Percentiles rank a stretch among this genome's conserved stretches.
phyloP scores from a whole-genome alignment of 352 stramenopile genomes.

The Phytopythium ostracodes region DNA sequence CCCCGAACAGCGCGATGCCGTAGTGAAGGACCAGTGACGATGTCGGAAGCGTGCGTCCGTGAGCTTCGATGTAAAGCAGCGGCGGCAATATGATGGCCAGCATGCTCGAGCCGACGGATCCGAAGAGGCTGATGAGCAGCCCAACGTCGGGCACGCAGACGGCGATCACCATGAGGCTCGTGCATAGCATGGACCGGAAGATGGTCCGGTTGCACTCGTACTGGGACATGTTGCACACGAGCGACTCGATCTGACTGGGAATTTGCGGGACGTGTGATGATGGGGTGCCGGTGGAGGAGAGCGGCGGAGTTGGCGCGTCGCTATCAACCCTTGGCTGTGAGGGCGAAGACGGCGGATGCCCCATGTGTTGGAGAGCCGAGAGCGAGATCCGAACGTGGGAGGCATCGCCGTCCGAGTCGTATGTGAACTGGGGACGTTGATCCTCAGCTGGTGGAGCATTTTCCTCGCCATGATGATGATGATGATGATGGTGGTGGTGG shows the following conservation, averaged over 20 bases:
- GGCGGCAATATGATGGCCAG: constrained; percentile 74
- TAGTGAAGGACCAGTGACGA: constrained; percentile 39
- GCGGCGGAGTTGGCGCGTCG: background rate
- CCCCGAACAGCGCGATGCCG: constrained; percentile 44
- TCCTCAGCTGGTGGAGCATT: background rate
- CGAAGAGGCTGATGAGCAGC: constrained; percentile 77
- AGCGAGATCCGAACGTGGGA: constrained; percentile 11
- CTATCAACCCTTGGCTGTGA: background rate
- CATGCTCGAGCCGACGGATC: constrained; percentile 77
- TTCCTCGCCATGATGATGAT: background rate
- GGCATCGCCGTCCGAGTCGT: constrained; percentile 1
- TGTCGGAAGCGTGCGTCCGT: constrained; percentile 29
- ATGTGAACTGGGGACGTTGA: background rate
- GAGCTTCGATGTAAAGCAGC: constrained; percentile 51
- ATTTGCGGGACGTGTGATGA: background rate
- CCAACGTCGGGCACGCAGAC: constrained; percentile 71
- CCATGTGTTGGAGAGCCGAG: background rate
- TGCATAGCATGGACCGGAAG: constrained; percentile 82
- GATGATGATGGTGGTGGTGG: background rate
- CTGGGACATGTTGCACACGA: constrained; percentile 52
- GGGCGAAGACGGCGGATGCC: constrained; percentile 9
- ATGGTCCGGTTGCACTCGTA: constrained; percentile 79
- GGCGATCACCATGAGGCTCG: constrained; percentile 62
- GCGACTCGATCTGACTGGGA: constrained; percentile 22
- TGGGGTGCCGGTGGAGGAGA: background rate